phyloP scores from a whole-genome alignment of 768 basidiomycete genomes.

The Multifurca ochricompacta region DNA sequence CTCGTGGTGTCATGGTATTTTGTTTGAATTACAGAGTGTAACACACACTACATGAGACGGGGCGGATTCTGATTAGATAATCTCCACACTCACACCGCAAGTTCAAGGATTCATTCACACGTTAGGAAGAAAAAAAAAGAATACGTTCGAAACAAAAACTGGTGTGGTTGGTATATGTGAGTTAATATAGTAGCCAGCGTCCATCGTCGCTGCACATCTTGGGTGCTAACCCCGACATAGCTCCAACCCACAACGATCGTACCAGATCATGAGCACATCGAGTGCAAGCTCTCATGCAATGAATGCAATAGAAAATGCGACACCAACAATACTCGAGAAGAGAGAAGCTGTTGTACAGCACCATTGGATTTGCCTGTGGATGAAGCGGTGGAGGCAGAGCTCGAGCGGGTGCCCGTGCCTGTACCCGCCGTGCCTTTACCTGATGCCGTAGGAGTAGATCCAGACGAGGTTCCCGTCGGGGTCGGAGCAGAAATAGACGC shows the following conservation, averaged over 20 bases:
- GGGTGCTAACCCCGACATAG: background rate
- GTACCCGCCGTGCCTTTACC: too few species aligned
- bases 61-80: too few species aligned
- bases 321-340: constrained; percentile 11
- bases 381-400: background rate
- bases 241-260: background rate
- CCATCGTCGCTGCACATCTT: background rate
- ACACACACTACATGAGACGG: too few species aligned
- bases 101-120: too few species aligned
- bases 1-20: too few species aligned
- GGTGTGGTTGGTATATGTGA: constrained; percentile 1
- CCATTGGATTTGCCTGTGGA: constrained; percentile 10
- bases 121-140: too few species aligned
- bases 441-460: background rate
- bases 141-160: background rate
- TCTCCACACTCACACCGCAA: too few species aligned
- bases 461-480: background rate
- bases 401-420: background rate
- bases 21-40: too few species aligned
- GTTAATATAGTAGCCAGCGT: background rate
- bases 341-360: constrained; percentile 8
- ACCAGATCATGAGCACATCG: background rate
- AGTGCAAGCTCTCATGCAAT: constrained; percentile 1
- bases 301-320: constrained; percentile 14
- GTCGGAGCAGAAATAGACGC: background rate